phyloP scores from a whole-genome alignment of 1,284 basidiomycete genomes.

The Cystobasidium slooffiae region DNA sequence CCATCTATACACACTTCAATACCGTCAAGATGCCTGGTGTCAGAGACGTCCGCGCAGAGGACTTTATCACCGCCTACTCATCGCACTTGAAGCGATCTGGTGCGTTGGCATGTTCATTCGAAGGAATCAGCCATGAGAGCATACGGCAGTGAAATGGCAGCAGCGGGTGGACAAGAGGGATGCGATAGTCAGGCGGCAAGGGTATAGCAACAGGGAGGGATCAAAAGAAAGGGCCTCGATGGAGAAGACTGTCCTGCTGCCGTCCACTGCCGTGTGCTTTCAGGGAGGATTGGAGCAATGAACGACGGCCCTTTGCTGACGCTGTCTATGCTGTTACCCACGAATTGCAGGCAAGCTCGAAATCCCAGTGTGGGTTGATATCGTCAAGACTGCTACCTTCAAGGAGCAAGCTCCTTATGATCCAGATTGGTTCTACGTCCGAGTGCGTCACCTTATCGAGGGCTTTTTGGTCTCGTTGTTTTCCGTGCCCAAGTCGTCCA shows the following conservation, averaged over 20 bases:
- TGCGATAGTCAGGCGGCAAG: too few relatives aligned
- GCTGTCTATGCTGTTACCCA: not conserved
- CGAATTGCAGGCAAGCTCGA: constrained; percentile 76
- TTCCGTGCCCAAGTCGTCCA: too few relatives aligned
- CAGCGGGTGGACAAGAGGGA: not conserved
- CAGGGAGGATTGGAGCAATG: not conserved
- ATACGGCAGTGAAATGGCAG: not conserved
- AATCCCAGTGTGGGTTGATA: constrained; percentile 98
- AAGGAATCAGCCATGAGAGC: not conserved
- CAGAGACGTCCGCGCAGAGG: constrained; percentile 68
- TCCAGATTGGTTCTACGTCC: constrained; percentile 99
- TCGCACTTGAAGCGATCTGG: constrained; percentile 91
- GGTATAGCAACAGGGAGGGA: too few relatives aligned
- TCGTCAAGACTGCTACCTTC: constrained; percentile 97
- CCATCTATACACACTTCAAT: not conserved
- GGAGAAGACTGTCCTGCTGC: not conserved
- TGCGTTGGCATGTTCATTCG: constrained; percentile 48
- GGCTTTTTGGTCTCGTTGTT: too few relatives aligned
- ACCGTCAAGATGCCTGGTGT: constrained; percentile 47
- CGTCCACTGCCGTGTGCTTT: not conserved
- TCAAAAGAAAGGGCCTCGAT: too few relatives aligned
- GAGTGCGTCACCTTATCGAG: constrained; percentile 70
- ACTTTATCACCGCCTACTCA: constrained; percentile 88
- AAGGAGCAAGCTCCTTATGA: constrained; percentile 99
- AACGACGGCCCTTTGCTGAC: not conserved